Evolutionary conservation across 106 monocot genomes (phyloP).

Genomic region (Agapanthus africanus): DNA sequence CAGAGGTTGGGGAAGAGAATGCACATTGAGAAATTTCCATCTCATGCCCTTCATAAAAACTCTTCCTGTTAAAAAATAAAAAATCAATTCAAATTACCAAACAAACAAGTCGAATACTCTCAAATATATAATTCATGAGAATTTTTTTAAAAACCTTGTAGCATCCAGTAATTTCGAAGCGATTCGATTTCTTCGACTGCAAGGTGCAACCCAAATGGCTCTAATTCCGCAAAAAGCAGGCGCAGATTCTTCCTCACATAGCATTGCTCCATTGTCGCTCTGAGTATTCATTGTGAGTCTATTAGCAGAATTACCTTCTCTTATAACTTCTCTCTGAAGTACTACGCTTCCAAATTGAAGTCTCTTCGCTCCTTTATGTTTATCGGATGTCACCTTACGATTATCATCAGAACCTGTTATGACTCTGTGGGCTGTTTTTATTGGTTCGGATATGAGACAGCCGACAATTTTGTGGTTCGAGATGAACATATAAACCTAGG

Average conservation of each 20-base stretch:
- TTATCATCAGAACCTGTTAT: slow-evolving; percentile 16
- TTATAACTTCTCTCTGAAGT: slow-evolving; percentile 56
- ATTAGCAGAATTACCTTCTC: slow-evolving; percentile 7
- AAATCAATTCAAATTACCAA: neutral
- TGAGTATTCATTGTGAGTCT: slow-evolving; percentile 10
- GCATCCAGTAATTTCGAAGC: slow-evolving; percentile 53
- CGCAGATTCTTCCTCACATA: slow-evolving; percentile 63
- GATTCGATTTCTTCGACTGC: slow-evolving; percentile 13
- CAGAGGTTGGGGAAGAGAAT: slow-evolving; percentile 48
- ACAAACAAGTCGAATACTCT: neutral
- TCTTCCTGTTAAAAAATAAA: slow-evolving; percentile 10
- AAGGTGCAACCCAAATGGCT: slow-evolving; percentile 22
- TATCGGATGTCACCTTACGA: neutral
- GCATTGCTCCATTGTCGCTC: slow-evolving; percentile 48
- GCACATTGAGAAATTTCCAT: slow-evolving; percentile 22
- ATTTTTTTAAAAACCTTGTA: slow-evolving; percentile 32
- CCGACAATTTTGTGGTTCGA: slow-evolving; percentile 59
- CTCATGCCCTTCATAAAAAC: slow-evolving; percentile 9
- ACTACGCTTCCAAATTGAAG: slow-evolving; percentile 58
- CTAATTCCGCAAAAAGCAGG: slow-evolving; percentile 29
- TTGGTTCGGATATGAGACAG: slow-evolving; percentile 78
- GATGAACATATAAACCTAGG: slow-evolving; percentile 64
- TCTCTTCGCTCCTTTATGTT: neutral
- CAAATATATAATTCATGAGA: neutral
- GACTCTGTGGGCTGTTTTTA: slow-evolving; percentile 63